These are phyloP conservation scores for Crithidia brevicula DNA, from an alignment of 208 protist genomes.

Conservation along the genomic window DNA sequence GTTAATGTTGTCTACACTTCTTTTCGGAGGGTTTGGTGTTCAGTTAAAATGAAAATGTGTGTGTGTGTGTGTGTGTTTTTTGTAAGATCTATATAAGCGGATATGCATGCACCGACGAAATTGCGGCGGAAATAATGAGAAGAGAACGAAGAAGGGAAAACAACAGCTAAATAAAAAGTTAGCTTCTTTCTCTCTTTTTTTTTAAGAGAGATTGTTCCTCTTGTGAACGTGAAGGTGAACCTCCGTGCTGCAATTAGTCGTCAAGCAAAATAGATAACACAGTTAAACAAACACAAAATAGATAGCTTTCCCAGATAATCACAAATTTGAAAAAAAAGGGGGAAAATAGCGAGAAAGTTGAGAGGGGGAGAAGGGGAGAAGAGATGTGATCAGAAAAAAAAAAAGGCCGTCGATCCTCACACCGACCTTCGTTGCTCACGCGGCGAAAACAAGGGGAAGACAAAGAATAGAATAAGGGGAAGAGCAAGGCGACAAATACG, in stretches of 20 bases:
- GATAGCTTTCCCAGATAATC: too few relatives aligned
- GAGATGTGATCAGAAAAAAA: not conserved
- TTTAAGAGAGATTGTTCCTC: not conserved
- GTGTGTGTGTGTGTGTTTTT: not conserved
- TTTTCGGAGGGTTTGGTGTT: too few relatives aligned
- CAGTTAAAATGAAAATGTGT: too few relatives aligned
- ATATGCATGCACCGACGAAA: not conserved
- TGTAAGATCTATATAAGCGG: not conserved
- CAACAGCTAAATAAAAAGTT: not conserved
- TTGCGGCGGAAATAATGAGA: not conserved
- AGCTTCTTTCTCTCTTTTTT: too few relatives aligned
- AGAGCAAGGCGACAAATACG: too few relatives aligned
- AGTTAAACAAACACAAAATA: not conserved
- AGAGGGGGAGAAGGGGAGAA: not conserved
- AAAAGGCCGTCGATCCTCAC: too few relatives aligned
- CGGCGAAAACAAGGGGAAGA: too few relatives aligned
- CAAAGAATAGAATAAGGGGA: too few relatives aligned
- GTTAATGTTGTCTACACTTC: too few relatives aligned
- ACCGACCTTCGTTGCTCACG: too few relatives aligned
- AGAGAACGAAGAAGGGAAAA: not conserved
- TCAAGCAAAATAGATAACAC: not conserved
- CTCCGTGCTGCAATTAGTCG: not conserved
- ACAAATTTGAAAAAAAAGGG: too few relatives aligned
- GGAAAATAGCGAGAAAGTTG: too few relatives aligned
- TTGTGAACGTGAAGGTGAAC: not conserved